Percentiles rank a stretch among this genome's conserved stretches.
These are phyloP conservation scores for Trichomonas gallinae DNA, from an alignment of 208 protist species.

Conservation along the genomic window DNA sequence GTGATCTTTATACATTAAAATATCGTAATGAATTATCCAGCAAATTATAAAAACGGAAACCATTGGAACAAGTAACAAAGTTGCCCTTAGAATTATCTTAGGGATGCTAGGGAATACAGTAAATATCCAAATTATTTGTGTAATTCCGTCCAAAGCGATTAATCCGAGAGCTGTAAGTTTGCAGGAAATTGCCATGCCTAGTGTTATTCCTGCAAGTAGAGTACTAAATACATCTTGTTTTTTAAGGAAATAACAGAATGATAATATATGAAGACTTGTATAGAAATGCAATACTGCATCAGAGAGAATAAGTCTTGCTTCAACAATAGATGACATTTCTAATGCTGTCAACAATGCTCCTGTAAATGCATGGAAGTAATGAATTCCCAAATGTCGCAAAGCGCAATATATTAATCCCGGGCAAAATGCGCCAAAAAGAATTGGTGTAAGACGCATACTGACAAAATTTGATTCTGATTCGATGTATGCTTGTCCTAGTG, in stretches of 20 bases:
- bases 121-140: slow-evolving; percentile 14
- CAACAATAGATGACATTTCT: neutral
- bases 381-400: neutral
- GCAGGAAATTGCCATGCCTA: neutral
- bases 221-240: neutral
- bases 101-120: neutral
- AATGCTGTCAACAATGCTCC: neutral
- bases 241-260: neutral
- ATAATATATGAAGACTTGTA: neutral
- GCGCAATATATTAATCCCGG: neutral
- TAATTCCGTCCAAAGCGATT: neutral
- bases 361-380: neutral
- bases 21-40: neutral
- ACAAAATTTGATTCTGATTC: neutral
- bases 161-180: neutral
- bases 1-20: neutral
- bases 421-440: neutral
- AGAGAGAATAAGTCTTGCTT: neutral
- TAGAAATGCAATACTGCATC: neutral
- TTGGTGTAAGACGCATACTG: neutral
- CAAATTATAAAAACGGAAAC: neutral
- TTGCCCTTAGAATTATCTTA: neutral
- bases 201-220: neutral
- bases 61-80: neutral
- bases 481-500: neutral